Conservation (phyloP, 2,329 filamentous ascomycete genomes). For the Lachnellula occidentalis region DNA sequence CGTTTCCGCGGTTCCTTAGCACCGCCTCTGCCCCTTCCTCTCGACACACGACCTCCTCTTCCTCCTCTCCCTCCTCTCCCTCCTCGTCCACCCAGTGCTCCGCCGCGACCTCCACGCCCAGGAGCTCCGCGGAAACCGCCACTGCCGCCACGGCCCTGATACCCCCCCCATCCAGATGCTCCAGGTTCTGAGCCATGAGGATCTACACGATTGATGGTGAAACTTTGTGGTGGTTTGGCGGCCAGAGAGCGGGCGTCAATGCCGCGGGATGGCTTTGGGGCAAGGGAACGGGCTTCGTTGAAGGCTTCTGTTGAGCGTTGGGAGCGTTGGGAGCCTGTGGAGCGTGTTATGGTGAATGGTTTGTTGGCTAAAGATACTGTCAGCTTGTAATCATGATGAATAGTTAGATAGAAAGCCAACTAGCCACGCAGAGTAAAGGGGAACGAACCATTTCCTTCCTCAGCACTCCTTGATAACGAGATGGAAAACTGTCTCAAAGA, state of each 20-base stretch:
- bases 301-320: constrained; percentile 21
- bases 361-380: background rate
- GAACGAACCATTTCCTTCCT: constrained; percentile 14
- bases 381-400: too few species aligned
- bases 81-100: background rate
- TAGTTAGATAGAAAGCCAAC: background rate
- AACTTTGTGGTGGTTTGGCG: constrained; percentile 21
- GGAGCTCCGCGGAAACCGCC: background rate
- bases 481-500: constrained; percentile 30
- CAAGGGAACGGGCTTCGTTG: constrained; percentile 25
- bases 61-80: constrained; percentile 6
- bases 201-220: constrained; percentile 19
- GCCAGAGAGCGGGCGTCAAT: constrained; percentile 31
- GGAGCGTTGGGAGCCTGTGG: too few species aligned
- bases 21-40: constrained; percentile 28
- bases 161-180: too few species aligned
- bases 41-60: constrained; percentile 8
- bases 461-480: constrained; percentile 21
- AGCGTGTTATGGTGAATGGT: too few species aligned
- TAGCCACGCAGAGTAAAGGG: background rate
- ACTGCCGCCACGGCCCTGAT: too few species aligned
- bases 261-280: constrained; percentile 21
- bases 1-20: constrained; percentile 25
- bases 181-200: background rate
- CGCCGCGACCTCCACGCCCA: background rate